Percentiles rank a stretch among this genome's conserved stretches.
Evolutionary conservation across 495 filamentous ascomycete genomes (phyloP).

Genomic region (Neurospora sp.): DNA sequence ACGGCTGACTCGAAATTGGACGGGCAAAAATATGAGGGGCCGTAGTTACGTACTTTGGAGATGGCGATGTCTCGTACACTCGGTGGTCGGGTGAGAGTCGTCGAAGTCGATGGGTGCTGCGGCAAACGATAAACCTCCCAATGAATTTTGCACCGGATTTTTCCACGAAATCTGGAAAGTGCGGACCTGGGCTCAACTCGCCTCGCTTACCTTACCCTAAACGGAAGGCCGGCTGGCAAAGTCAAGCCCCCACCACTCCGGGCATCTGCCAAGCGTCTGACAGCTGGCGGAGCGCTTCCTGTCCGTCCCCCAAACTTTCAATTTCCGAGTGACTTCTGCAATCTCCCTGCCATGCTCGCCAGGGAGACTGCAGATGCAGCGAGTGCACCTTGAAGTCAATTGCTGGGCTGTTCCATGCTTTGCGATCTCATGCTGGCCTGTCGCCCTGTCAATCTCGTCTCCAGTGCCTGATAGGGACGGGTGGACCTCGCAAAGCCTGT

Average conservation of each 20-base stretch:
- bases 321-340: background rate
- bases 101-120: conserved; percentile 23
- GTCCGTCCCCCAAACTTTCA: background rate
- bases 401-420: background rate
- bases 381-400: background rate
- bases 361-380: background rate
- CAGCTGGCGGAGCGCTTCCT: background rate
- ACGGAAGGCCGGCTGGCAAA: conserved; percentile 9
- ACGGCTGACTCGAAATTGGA: background rate
- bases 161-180: conserved; percentile 25
- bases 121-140: conserved; percentile 17
- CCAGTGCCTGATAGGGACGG: background rate
- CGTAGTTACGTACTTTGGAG: conserved; percentile 22
- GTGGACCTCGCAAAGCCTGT: background rate
- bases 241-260: background rate
- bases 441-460: background rate
- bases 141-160: conserved; percentile 25
- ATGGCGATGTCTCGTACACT: conserved; percentile 22
- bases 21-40: conserved; percentile 1
- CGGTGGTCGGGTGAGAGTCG: conserved; percentile 18
- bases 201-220: conserved; percentile 21
- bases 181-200: conserved; percentile 22
- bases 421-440: background rate
- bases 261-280: background rate
- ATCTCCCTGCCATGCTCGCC: background rate